phyloP scores from a whole-genome alignment of 2,329 filamentous ascomycete species.

The Aureobasidium sp. region DNA sequence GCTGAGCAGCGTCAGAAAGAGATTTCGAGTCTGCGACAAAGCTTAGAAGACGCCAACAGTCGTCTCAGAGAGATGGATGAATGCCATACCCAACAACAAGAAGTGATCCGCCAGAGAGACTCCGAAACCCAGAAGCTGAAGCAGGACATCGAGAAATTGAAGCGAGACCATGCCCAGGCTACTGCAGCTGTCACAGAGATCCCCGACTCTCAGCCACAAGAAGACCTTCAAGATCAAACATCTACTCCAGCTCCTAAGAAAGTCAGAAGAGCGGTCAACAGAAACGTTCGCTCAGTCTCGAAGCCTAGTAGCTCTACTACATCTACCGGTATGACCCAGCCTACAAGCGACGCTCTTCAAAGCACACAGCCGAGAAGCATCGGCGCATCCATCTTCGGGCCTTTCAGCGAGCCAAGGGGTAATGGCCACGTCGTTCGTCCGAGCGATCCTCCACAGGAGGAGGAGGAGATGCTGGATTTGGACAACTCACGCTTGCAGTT shows the following conservation, averaged over 20 bases:
- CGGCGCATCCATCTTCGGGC: background rate
- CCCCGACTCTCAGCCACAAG: background rate
- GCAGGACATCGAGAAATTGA: background rate
- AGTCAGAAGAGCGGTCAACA: constrained; percentile 1
- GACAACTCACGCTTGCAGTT: background rate
- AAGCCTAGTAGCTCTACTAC: background rate
- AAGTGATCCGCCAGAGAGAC: background rate
- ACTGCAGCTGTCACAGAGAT: background rate
- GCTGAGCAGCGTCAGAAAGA: background rate
- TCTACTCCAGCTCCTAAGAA: background rate
- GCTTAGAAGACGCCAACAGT: background rate
- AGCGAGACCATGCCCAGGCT: background rate
- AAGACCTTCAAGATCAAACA: background rate
- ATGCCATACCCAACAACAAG: background rate
- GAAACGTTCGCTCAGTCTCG: background rate
- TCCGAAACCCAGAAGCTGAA: background rate
- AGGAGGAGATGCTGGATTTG: constrained; percentile 7
- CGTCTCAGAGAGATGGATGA: background rate
- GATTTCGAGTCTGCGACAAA: background rate
- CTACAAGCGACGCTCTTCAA: background rate
- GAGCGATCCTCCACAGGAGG: background rate
- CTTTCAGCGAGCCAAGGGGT: background rate
- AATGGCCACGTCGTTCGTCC: background rate
- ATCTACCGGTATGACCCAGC: background rate
- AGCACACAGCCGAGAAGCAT: background rate